Conservation (phyloP, 2,329 filamentous ascomycete genomes). For the Fusarium oligoseptatum region DNA sequence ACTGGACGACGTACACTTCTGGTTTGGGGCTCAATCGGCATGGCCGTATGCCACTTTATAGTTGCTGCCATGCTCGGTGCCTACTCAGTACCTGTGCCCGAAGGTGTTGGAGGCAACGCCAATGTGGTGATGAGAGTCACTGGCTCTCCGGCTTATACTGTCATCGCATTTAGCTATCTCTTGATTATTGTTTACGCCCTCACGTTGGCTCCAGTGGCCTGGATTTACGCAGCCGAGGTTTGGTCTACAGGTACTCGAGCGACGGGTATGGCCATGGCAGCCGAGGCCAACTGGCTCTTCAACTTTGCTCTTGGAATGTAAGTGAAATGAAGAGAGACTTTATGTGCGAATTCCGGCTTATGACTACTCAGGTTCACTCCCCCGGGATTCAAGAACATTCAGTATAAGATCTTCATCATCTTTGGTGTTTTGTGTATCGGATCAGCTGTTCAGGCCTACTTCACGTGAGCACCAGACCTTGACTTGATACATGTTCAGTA, state of each 20-base stretch:
- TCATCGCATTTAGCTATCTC: constrained; percentile 73
- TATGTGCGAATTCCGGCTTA: constrained; percentile 37
- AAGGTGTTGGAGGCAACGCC: constrained; percentile 58
- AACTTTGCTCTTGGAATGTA: constrained; percentile 1
- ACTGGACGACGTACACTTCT: constrained; percentile 73
- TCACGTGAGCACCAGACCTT: constrained; percentile 13
- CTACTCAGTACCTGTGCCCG: constrained; percentile 56
- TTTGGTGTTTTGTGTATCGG: constrained; percentile 32
- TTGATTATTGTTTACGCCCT: constrained; percentile 53
- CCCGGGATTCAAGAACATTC: constrained; percentile 44
- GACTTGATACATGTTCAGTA: background rate
- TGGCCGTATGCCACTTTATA: constrained; percentile 68
- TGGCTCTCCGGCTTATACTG: constrained; percentile 66
- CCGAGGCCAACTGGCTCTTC: constrained; percentile 40
- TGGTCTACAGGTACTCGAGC: constrained; percentile 56
- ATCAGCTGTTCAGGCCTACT: constrained; percentile 20
- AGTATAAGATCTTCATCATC: constrained; percentile 38
- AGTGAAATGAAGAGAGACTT: background rate
- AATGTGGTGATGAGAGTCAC: constrained; percentile 36
- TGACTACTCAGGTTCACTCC: constrained; percentile 45
- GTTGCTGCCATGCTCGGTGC: constrained; percentile 62
- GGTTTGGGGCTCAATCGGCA: constrained; percentile 72
- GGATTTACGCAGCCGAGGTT: constrained; percentile 61
- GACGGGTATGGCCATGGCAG: constrained; percentile 57
- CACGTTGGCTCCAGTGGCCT: constrained; percentile 59